phyloP scores from a whole-genome alignment of 345 rosid genomes.

The Lepidium sativum region DNA sequence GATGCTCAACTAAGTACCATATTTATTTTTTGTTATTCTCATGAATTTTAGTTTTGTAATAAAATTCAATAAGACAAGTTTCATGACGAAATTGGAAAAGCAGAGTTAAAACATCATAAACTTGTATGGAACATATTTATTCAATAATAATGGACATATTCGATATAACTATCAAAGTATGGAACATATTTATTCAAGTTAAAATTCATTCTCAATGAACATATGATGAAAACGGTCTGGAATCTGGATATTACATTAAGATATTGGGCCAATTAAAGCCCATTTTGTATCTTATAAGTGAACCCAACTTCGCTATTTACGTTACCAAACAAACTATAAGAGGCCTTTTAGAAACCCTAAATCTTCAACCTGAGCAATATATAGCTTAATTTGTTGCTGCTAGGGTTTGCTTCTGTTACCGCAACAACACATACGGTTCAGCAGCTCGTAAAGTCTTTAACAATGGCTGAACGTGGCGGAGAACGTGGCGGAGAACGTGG shows the following conservation, averaged over 20 bases:
- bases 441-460: background rate
- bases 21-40: too few relatives aligned
- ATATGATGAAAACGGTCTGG: background rate
- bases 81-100: too few relatives aligned
- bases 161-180: too few relatives aligned
- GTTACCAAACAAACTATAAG: background rate
- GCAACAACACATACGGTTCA: background rate
- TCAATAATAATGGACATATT: too few relatives aligned
- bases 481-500: conserved; percentile 35
- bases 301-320: background rate
- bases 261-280: background rate
- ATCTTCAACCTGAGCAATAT: conserved; percentile 1
- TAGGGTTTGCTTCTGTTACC: background rate
- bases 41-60: too few relatives aligned
- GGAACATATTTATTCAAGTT: background rate
- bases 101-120: too few relatives aligned
- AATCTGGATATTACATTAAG: background rate
- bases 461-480: conserved; percentile 29
- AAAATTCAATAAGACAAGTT: too few relatives aligned
- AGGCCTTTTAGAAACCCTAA: conserved; percentile 23
- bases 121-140: too few relatives aligned
- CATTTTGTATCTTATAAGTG: background rate
- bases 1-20: too few relatives aligned
- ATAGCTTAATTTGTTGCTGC: background rate
- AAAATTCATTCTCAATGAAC: background rate